Evolutionary conservation across 139 green algal genomes (phyloP), one percentile per base, ranked within the genome.

Genomic region (Chlorella sp.): DNA sequence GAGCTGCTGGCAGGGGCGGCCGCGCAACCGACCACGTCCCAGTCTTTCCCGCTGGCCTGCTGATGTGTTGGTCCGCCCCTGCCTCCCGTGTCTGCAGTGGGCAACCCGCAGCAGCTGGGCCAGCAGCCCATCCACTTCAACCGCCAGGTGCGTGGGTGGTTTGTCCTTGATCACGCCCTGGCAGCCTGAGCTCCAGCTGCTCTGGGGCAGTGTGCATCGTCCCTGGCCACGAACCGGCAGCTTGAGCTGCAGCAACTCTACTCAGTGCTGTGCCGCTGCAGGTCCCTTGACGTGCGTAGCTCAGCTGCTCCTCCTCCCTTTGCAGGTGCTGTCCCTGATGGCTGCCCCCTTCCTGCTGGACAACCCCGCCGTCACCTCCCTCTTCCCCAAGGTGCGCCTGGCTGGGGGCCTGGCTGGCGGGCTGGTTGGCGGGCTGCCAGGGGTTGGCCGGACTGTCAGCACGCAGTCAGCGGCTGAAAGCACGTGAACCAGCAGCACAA

Each of bases 21-120:
- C n/a, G n/a, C n/a, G 9, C 56, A n/a, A 24, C 56, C 56, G 56
- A 65, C 56, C 56, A 65, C 56, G n/a, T n/a, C n/a, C n/a, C 67
- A 46, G 34, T 1, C 17, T 20, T 30, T 19, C 3, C 30, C 1
- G 67, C 67, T 44, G 19, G 26, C 65, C n/a, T 73, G 34, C 64
- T 68, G 60, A 68, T 34, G 9, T 43, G 26, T 41, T 43, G 24
- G 8, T 43, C 22, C 20, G 26, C 28, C 1, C 72, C 72, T 65
- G 30, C 17, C 30, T 41, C 6, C 46, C 46, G 46, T 14, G 34
- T 32, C 5, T 85, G 88, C 90, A 96, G 95, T 99, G 54, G 96
- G 96, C 75, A 99, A 99, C 88, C 96, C 96, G 60, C 96, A 99
- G 67, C 88, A 94, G 26, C 89, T 99, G 14, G 96, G 96, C 28